phyloP scores from a whole-genome alignment of 1,284 basidiomycete species.

The Pyrrhoderma noxium region DNA sequence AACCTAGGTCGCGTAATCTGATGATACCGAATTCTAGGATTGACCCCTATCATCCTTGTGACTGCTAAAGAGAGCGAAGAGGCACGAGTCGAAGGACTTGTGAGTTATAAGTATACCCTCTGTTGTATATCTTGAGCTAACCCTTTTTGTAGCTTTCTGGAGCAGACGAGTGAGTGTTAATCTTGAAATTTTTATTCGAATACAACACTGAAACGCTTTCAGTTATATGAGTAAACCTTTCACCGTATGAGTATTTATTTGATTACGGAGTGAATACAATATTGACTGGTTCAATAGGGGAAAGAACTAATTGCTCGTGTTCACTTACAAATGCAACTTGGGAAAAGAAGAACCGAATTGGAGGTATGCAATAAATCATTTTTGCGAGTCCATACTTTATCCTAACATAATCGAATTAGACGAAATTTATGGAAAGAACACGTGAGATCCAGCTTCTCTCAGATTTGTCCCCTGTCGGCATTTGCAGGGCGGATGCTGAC shows the following conservation, averaged over 20 bases:
- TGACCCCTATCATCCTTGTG: slow-evolving; percentile 27
- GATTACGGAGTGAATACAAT: background rate
- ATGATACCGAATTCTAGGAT: slow-evolving; percentile 6
- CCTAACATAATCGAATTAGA: too few species aligned
- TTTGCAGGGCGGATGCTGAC: slow-evolving; percentile 20
- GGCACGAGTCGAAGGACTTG: slow-evolving; percentile 23
- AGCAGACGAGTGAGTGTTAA: slow-evolving; percentile 28
- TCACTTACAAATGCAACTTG: slow-evolving; percentile 25
- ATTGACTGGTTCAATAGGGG: slow-evolving; percentile 10
- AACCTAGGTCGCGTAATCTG: background rate
- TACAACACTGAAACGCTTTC: background rate
- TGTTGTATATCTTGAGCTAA: background rate
- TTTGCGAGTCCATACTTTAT: too few species aligned
- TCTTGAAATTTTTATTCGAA: background rate
- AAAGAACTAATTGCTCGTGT: slow-evolving; percentile 35
- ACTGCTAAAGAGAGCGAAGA: slow-evolving; percentile 26
- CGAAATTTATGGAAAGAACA: slow-evolving; percentile 21
- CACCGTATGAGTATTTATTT: slow-evolving; percentile 4
- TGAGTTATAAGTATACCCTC: slow-evolving; percentile 3
- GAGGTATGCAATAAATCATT: slow-evolving; percentile 23
- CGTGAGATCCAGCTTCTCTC: slow-evolving; percentile 22
- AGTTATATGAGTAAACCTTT: slow-evolving; percentile 27
- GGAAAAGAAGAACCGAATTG: slow-evolving; percentile 24
- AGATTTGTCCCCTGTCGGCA: slow-evolving; percentile 22
- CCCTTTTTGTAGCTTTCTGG: slow-evolving; percentile 26